Percentiles rank a stretch among this genome's conserved stretches.
phyloP scores from a whole-genome alignment of 306 rosid genomes.

The Hippophae gyantsensis region DNA sequence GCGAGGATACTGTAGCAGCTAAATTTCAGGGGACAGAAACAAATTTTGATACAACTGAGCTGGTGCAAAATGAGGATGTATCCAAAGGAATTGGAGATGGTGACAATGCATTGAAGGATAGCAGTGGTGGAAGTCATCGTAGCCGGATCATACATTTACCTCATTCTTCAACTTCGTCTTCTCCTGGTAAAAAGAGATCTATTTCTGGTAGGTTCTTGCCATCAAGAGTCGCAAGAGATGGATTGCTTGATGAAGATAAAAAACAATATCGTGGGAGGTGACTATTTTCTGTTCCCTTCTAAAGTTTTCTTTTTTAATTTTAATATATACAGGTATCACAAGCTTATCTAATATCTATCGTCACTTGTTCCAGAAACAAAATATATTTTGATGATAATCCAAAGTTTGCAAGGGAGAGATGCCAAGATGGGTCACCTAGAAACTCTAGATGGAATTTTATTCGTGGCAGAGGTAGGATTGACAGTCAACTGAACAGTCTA shows the following conservation, averaged over 20 bases:
- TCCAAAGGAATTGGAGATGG: constrained; percentile 29
- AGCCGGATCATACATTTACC: constrained; percentile 65
- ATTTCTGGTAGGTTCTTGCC: constrained; percentile 36
- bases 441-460: constrained; percentile 51
- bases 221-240: constrained; percentile 47
- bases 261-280: constrained; percentile 71
- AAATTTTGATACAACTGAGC: constrained; percentile 34
- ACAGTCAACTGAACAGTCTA: constrained; percentile 24
- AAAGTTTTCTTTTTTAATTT: neutral
- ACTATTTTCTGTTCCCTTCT: constrained; percentile 10
- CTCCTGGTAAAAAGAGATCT: constrained; percentile 53
- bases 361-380: constrained; percentile 53
- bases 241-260: constrained; percentile 39
- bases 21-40: constrained; percentile 30
- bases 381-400: constrained; percentile 40
- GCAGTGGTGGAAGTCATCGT: constrained; percentile 35
- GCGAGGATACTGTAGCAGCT: constrained; percentile 22
- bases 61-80: constrained; percentile 24
- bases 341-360: constrained; percentile 6
- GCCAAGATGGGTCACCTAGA: constrained; percentile 53
- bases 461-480: constrained; percentile 63
- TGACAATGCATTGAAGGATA: constrained; percentile 50
- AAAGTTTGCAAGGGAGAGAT: constrained; percentile 59
- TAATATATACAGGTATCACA: neutral
- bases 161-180: constrained; percentile 27